A percentile compares a stretch with the other conserved stretches of the same genome.
phyloP scores from a whole-genome alignment of 352 stramenopile genomes.

The Pythium aphanidermatum region DNA sequence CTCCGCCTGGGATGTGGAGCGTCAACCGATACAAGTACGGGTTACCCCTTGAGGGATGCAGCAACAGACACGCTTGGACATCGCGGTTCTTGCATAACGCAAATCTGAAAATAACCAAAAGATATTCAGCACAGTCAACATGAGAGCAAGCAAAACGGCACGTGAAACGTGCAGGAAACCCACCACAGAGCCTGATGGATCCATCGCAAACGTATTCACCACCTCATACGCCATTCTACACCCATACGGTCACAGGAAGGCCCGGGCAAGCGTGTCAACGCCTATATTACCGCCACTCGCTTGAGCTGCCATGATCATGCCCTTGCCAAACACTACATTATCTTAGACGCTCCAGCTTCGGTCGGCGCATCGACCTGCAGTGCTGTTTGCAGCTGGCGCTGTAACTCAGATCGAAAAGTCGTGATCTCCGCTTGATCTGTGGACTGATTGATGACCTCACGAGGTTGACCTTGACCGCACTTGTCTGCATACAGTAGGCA shows the following conservation, averaged over 20 bases:
- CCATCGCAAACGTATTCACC: not conserved
- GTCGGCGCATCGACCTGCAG: not conserved
- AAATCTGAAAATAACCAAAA: conserved; percentile 12
- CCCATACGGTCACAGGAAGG: conserved; percentile 1
- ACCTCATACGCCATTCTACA: conserved; percentile 1
- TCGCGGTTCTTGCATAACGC: too few species aligned
- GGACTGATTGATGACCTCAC: conserved; percentile 49
- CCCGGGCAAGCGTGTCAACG: not conserved
- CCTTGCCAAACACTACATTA: not conserved
- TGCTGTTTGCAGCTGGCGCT: conserved; percentile 25
- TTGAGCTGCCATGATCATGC: too few species aligned
- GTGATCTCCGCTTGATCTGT: conserved; percentile 73
- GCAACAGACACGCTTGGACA: too few species aligned
- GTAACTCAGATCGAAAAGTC: conserved; percentile 50
- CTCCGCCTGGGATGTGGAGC: too few species aligned
- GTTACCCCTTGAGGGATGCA: too few species aligned
- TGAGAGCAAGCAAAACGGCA: conserved; percentile 2
- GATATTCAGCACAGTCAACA: not conserved
- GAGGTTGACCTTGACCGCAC: conserved; percentile 49
- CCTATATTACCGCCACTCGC: too few species aligned
- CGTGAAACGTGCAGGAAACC: conserved; percentile 2
- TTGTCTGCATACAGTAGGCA: conserved; percentile 87
- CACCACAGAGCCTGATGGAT: not conserved
- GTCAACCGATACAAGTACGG: too few species aligned
- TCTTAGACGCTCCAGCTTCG: not conserved